Percentiles rank a stretch among this genome's conserved stretches.
These are phyloP conservation scores for Ustulina deusta DNA, from an alignment of 2,329 filamentous ascomycete species.

Conservation along the genomic window DNA sequence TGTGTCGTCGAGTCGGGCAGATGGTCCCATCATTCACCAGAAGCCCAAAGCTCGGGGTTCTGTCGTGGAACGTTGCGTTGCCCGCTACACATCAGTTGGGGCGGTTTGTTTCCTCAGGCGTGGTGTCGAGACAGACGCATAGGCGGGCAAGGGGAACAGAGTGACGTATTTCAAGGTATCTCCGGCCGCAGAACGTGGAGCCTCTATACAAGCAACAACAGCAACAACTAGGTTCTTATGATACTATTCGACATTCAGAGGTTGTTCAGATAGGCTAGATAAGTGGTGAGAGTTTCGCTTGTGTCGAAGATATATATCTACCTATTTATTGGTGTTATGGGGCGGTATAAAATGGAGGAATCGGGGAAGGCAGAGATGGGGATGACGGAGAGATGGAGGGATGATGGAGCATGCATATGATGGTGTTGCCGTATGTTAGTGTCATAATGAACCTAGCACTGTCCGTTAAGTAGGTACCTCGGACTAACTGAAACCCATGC, in stretches of 20 bases:
- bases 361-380: constrained; percentile 15
- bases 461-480: not conserved
- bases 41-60: not conserved
- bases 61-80: not conserved
- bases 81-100: not conserved
- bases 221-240: not conserved
- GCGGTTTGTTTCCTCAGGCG: not conserved
- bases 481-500: not conserved
- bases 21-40: not conserved
- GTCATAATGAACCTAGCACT: not conserved
- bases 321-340: not conserved
- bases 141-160: constrained; percentile 6
- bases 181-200: not conserved
- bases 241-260: not conserved
- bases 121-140: constrained; percentile 3
- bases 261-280: not conserved
- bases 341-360: constrained; percentile 17
- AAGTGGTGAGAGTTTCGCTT: not conserved
- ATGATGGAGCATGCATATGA: constrained; percentile 24
- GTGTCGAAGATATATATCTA: not conserved
- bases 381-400: constrained; percentile 10
- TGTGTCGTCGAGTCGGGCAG: not conserved
- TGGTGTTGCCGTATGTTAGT: not conserved
- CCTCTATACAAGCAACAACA: not conserved
- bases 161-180: constrained; percentile 35